These are phyloP conservation scores for Hyaloscypha bicolor DNA, from an alignment of 495 filamentous ascomycete species.

Conservation along the genomic window DNA sequence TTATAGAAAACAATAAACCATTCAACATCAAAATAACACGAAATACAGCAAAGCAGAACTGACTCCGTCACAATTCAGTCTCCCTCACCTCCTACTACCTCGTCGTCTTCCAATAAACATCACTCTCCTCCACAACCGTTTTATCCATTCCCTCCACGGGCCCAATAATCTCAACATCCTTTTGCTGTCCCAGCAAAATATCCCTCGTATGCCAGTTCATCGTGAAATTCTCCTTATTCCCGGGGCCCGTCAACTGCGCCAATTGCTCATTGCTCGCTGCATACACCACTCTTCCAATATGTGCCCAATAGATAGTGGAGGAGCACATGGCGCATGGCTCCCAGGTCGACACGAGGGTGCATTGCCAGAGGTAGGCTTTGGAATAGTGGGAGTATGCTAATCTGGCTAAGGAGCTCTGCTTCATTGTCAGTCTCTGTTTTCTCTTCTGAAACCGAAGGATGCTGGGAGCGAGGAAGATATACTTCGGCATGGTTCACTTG, in stretches of 20 bases:
- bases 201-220: slow-evolving; percentile 52
- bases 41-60: background rate
- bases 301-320: slow-evolving; percentile 52
- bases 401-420: slow-evolving; percentile 46
- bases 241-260: slow-evolving; percentile 45
- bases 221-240: slow-evolving; percentile 56
- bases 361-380: slow-evolving; percentile 49
- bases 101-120: slow-evolving; percentile 47
- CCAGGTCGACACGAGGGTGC: slow-evolving; percentile 57
- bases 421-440: background rate
- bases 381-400: slow-evolving; percentile 53
- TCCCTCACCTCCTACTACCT: slow-evolving; percentile 17
- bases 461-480: background rate
- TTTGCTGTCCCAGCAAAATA: slow-evolving; percentile 48
- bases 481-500: slow-evolving; percentile 59
- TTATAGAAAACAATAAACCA: too few species aligned
- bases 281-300: slow-evolving; percentile 57
- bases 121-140: slow-evolving; percentile 46
- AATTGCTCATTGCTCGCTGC: slow-evolving; percentile 52
- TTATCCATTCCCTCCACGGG: slow-evolving; percentile 47
- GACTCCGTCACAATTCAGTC: background rate
- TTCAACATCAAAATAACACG: too few species aligned
- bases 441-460: background rate
- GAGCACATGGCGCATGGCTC: slow-evolving; percentile 60
- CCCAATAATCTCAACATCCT: slow-evolving; percentile 50